These are phyloP conservation scores for Neofusicoccum umdonicola DNA, from an alignment of 2,329 filamentous ascomycete species.

Conservation along the genomic window DNA sequence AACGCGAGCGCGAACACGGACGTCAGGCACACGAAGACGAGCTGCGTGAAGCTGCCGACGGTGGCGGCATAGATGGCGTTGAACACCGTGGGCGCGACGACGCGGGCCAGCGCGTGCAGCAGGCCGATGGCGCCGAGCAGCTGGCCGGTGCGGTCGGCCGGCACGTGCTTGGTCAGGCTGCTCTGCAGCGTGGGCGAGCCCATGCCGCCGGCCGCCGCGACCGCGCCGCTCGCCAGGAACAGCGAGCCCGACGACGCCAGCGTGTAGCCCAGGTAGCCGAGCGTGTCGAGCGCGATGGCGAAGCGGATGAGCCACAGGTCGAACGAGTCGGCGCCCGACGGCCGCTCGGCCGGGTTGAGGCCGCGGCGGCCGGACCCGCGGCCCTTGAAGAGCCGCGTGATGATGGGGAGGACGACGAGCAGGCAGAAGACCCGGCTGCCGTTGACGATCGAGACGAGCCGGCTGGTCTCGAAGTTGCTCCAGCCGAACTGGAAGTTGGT, in stretches of 20 bases:
- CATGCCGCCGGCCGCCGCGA: conserved; percentile 78
- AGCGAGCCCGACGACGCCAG: conserved; percentile 59
- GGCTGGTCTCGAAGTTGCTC: conserved; percentile 75
- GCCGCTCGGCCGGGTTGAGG: conserved; percentile 27
- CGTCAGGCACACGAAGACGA: conserved; percentile 75
- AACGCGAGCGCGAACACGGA: conserved; percentile 66
- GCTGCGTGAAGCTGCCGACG: conserved; percentile 73
- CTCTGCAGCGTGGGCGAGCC: conserved; percentile 82
- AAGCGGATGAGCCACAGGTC: conserved; percentile 75
- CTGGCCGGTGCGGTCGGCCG: conserved; percentile 75
- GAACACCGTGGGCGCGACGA: conserved; percentile 78
- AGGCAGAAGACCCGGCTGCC: conserved; percentile 72
- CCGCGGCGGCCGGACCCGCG: conserved; percentile 32
- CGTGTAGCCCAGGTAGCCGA: conserved; percentile 74
- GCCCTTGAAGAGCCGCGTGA: conserved; percentile 74
- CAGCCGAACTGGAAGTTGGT: conserved; percentile 76
- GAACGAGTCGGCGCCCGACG: conserved; percentile 70
- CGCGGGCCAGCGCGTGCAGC: conserved; percentile 75
- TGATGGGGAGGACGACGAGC: conserved; percentile 68
- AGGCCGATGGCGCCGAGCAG: conserved; percentile 86
- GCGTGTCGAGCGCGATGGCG: conserved; percentile 71
- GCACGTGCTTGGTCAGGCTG: conserved; percentile 86
- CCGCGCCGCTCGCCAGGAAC: conserved; percentile 69
- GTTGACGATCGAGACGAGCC: conserved; percentile 79
- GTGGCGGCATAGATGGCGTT: conserved; percentile 84